A percentile compares a stretch with the other conserved stretches of the same genome.
phyloP scores from a whole-genome alignment of 176 grass and related monocot species.

The Phoenix roebelenii region DNA sequence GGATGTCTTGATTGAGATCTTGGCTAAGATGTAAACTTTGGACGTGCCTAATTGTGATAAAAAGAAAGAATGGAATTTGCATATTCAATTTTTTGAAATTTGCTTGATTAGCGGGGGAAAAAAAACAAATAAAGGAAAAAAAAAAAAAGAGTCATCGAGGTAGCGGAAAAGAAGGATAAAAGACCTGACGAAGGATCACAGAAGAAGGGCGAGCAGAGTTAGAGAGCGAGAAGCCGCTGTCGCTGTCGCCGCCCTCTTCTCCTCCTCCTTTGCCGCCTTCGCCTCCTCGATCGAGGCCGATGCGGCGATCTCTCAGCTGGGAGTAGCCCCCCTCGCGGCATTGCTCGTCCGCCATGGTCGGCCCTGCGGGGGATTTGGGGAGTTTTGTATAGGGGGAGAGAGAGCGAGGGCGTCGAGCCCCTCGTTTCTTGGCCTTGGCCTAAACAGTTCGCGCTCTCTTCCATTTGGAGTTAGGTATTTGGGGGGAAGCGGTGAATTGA shows the following conservation, averaged over 20 bases:
- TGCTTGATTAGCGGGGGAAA: too few species aligned
- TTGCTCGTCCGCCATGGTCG: constrained; percentile 13
- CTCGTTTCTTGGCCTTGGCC: constrained; percentile 1
- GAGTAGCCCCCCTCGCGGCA: constrained; percentile 20
- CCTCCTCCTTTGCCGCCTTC: constrained; percentile 8
- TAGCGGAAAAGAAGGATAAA: neutral
- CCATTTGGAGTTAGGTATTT: neutral
- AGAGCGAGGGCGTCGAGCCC: neutral
- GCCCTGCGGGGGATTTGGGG: neutral
- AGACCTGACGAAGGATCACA: constrained; percentile 79
- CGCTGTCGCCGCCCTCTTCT: neutral
- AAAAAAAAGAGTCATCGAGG: neutral
- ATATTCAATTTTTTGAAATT: too few species aligned
- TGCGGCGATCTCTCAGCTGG: constrained; percentile 23
- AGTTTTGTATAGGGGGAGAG: too few species aligned
- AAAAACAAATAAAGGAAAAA: too few species aligned
- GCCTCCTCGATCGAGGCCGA: constrained; percentile 17
- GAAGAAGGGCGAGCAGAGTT: constrained; percentile 48
- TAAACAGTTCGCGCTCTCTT: constrained; percentile 5
- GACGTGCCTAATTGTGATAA: too few species aligned
- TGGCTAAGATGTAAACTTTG: too few species aligned
- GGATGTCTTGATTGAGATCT: too few species aligned
- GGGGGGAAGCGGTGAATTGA: neutral
- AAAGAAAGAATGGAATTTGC: too few species aligned
- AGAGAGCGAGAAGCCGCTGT: constrained; percentile 36